A percentile compares a stretch with the other conserved stretches of the same genome.
These are phyloP conservation scores for Tetradesmus lagerheimii DNA, from an alignment of 139 green algal species.

Conservation along the genomic window DNA sequence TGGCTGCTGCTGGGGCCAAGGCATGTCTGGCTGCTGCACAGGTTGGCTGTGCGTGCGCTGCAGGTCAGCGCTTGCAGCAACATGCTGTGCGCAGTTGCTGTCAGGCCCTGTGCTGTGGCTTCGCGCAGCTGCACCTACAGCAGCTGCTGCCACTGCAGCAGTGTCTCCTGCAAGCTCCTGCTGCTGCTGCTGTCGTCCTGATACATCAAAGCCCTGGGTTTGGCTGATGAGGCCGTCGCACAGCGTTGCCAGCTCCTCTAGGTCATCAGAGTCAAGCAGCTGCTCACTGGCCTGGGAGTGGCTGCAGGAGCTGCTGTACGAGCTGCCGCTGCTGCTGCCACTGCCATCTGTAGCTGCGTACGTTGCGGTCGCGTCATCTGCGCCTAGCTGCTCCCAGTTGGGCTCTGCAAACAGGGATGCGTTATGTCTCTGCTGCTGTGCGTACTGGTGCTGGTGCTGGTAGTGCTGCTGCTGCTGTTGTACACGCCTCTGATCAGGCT, in stretches of 20 bases:
- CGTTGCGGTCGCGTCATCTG: background rate
- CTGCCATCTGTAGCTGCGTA: background rate
- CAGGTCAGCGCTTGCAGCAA: background rate
- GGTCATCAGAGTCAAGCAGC: slow-evolving; percentile 36
- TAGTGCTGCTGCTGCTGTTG: background rate
- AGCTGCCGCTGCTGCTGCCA: background rate
- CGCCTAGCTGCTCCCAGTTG: background rate
- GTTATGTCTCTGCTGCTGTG: background rate
- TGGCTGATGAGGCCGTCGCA: slow-evolving; percentile 26
- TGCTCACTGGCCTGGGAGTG: slow-evolving; percentile 28
- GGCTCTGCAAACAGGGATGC: background rate
- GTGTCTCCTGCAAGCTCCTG: background rate
- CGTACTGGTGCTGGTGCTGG: background rate
- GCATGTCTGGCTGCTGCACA: background rate
- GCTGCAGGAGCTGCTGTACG: slow-evolving; percentile 6
- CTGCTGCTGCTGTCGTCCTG: background rate
- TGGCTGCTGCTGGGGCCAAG: background rate
- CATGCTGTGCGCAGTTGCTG: background rate
- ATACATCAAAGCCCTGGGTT: background rate
- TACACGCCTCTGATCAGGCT: background rate
- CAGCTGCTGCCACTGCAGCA: background rate
- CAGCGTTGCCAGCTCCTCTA: slow-evolving; percentile 25
- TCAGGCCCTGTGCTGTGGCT: background rate
- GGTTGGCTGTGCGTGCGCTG: background rate
- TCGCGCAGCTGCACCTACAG: background rate